Conservation (phyloP, 2,329 filamentous ascomycete genomes). For the Decorospora gaudefroyi region DNA sequence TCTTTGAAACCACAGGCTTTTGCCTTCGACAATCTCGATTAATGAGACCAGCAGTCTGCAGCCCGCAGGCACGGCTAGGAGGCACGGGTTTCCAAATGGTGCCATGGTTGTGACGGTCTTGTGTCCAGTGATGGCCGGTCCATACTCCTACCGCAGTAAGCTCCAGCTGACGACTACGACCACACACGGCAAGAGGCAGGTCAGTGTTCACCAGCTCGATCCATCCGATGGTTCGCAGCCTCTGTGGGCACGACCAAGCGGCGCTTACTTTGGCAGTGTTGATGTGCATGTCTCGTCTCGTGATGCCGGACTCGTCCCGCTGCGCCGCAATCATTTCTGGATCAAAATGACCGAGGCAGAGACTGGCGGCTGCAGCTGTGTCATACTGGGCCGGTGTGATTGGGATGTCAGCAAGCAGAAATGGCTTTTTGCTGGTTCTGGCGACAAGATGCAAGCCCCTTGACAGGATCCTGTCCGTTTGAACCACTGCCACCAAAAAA, state of each 20-base stretch:
- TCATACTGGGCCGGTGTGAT: constrained; percentile 30
- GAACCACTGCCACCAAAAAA: constrained; percentile 29
- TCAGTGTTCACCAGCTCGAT: constrained; percentile 26
- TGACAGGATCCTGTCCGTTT: constrained; percentile 42
- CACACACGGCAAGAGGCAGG: constrained; percentile 19
- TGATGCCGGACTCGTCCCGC: constrained; percentile 37
- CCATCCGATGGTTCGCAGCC: constrained; percentile 25
- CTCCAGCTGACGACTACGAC: constrained; percentile 18
- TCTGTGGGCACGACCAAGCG: constrained; percentile 20
- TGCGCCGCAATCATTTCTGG: constrained; percentile 25
- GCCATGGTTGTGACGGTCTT: constrained; percentile 18
- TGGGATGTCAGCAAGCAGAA: constrained; percentile 6
- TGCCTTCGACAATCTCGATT: constrained; percentile 36
- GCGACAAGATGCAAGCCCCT: constrained; percentile 38
- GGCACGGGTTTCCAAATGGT: constrained; percentile 18
- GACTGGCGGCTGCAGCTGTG: constrained; percentile 31
- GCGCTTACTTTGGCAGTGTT: constrained; percentile 34
- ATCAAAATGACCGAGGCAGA: constrained; percentile 29
- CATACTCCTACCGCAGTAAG: too few species aligned
- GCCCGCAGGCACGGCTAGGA: constrained; percentile 20
- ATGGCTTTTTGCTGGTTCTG: constrained; percentile 25
- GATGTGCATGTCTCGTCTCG: constrained; percentile 27
- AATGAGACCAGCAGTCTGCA: constrained; percentile 23
- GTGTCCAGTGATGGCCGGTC: constrained; percentile 12
- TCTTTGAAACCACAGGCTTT: constrained; percentile 34